phyloP scores from a whole-genome alignment of 371 early-diverging fungal genomes.

The Mucor mucedo region DNA sequence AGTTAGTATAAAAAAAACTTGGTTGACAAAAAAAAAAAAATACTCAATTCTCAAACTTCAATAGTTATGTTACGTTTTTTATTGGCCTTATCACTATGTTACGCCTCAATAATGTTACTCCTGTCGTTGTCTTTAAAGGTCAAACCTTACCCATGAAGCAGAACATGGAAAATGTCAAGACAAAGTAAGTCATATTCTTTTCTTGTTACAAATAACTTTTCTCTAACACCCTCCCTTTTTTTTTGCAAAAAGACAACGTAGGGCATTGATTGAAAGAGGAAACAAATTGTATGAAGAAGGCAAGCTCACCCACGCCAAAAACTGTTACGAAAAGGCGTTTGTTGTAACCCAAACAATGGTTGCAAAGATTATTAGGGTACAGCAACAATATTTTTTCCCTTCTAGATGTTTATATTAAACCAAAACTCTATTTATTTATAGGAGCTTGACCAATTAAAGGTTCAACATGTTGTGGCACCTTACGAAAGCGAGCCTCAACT shows the following conservation, averaged over 20 bases:
- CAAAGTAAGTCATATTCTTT: conserved; percentile 53
- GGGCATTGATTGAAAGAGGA: conserved; percentile 55
- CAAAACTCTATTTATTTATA: neutral
- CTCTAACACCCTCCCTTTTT: neutral
- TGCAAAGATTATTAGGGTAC: conserved; percentile 68
- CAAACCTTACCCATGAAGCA: conserved; percentile 88
- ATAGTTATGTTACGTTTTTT: conserved; percentile 79
- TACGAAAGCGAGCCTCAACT: conserved; percentile 99
- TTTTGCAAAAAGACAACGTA: conserved; percentile 22
- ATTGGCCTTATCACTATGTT: conserved; percentile 76
- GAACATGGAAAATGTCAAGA: conserved; percentile 61
- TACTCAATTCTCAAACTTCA: too few species aligned
- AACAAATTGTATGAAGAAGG: conserved; percentile 13
- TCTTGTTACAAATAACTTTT: neutral
- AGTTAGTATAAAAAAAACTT: conserved; percentile 41
- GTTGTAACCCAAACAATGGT: conserved; percentile 85
- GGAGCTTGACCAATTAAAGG: conserved; percentile 27
- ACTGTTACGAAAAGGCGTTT: conserved; percentile 73
- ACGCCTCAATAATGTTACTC: conserved; percentile 71
- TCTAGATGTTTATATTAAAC: neutral
- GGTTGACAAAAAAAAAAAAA: too few species aligned
- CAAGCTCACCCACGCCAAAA: conserved; percentile 55
- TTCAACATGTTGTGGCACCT: conserved; percentile 93
- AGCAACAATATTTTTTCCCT: too few species aligned
- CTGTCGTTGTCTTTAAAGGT: conserved; percentile 97